Base-by-base conservation (phyloP, 345 rosid genomes). In the Camelina hispida region DNA sequence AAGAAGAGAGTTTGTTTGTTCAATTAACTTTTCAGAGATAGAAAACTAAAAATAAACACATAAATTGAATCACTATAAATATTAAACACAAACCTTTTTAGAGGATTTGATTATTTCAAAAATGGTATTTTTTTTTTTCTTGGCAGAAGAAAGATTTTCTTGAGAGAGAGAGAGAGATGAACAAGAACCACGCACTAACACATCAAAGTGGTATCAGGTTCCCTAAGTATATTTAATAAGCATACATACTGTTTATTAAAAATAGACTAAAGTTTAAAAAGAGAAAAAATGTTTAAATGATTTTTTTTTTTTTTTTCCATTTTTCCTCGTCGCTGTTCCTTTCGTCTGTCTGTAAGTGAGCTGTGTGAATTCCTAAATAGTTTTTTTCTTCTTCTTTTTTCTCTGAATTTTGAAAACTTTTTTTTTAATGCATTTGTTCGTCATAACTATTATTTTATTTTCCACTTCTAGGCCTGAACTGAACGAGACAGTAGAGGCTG, bases 151-250 rank as follows among this genome's bases (percentile, higher is more conserved):
- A 52, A 64, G 0, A 77, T 55, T 63, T 70, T 30, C 77, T 69
- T 62, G 70, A 63, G 79, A 84, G 77, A 70, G 59, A 56, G 37
- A 69, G 69, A 37, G 46, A 71, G 74, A 75, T 59, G 77, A 78
- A 78, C 63, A 25, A 78, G 81, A 72, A 78, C 81, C 81, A 78
- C 78, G 69, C 78, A 73, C 73, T 67, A 59, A 30, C 70, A 73
- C 78, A 78, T 73, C 74, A 66, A 53, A 72, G 69, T 58, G 78
- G 81, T 78, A 78, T 78, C 81, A 75, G 77, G 81, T 78, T 78
- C 77, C 59, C 69, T 60, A 69, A 76, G 74, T 78, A 58, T 58
- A 58, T 58, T 72, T 15, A 72, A 66, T 57, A 64, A 58, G 25
- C 25, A 20, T 20, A 20, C 66, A 16, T 22, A 54, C 25, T 58